Conservation (phyloP, 2,329 filamentous ascomycete species). For the Exophiala oligosperma region DNA sequence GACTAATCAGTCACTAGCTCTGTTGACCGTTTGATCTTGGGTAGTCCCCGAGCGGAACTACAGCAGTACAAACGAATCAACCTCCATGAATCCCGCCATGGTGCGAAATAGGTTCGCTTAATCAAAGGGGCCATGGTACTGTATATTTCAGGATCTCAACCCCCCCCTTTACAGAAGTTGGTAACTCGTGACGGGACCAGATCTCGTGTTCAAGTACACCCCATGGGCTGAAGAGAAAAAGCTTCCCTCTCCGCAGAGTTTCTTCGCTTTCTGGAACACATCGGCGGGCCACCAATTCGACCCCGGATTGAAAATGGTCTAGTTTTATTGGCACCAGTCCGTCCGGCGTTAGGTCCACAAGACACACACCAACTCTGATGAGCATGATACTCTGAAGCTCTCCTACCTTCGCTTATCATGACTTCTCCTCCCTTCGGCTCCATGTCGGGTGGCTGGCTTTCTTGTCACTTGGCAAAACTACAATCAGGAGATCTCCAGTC, state of each 20-base stretch:
- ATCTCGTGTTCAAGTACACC: not conserved
- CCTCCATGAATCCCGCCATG: no score
- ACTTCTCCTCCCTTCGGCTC: conserved; percentile 15
- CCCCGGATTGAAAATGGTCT: not conserved
- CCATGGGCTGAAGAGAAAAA: not conserved
- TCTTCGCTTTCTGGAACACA: not conserved
- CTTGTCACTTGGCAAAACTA: not conserved
- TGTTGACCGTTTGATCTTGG: no score
- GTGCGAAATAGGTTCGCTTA: no score
- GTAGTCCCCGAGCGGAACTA: no score
- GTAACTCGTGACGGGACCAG: not conserved
- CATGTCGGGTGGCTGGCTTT: conserved; percentile 14
- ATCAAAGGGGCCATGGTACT: not conserved
- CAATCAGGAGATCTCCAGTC: not conserved
- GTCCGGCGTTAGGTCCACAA: no score
- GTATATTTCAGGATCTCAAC: not conserved
- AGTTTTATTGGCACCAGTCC: not conserved
- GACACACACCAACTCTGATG: no score
- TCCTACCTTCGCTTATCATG: not conserved
- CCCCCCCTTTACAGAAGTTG: not conserved
- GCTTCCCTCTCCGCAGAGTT: not conserved
- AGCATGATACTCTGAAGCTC: no score
- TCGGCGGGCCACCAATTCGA: not conserved
- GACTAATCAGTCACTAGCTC: no score
- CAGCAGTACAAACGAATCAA: no score